A percentile compares a stretch with the other conserved stretches of the same genome.
phyloP scores from a whole-genome alignment of 805 yeast species.

The Kuraishia hungarica region DNA sequence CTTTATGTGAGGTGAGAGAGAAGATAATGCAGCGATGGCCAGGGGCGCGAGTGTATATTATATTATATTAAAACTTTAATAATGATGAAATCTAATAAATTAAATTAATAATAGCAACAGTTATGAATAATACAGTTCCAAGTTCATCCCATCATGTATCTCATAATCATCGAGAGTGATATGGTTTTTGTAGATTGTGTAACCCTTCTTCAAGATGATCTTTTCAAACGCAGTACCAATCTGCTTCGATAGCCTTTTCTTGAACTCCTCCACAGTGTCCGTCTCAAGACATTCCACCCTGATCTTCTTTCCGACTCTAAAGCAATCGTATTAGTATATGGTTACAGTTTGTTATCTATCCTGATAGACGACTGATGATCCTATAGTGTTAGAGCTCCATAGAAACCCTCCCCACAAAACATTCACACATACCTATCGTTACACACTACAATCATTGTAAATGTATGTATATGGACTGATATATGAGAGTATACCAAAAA shows the following conservation, averaged over 20 bases:
- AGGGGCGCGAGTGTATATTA: background rate
- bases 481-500: too few species aligned
- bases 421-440: conserved; percentile 46
- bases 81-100: background rate
- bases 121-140: conserved; percentile 73
- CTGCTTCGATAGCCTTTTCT: conserved; percentile 74
- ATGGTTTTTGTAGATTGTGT: conserved; percentile 79
- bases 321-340: conserved; percentile 4
- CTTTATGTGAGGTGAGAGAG: conserved; percentile 20
- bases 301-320: conserved; percentile 77
- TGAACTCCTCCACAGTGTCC: conserved; percentile 86
- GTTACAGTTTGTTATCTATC: too few species aligned
- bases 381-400: background rate
- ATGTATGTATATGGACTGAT: too few species aligned
- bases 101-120: too few species aligned
- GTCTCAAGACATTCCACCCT: conserved; percentile 79
- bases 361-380: too few species aligned
- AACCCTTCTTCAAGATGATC: conserved; percentile 74
- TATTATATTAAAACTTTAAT: background rate
- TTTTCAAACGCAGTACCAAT: conserved; percentile 66
- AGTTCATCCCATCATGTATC: conserved; percentile 78
- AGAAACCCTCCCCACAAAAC: background rate
- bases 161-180: conserved; percentile 92
- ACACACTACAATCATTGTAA: conserved; percentile 56
- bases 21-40: background rate